A percentile compares a stretch with the other conserved stretches of the same genome.
Conservation (phyloP, 805 yeast genomes). For the Trichomonascus vanleenenianus region DNA sequence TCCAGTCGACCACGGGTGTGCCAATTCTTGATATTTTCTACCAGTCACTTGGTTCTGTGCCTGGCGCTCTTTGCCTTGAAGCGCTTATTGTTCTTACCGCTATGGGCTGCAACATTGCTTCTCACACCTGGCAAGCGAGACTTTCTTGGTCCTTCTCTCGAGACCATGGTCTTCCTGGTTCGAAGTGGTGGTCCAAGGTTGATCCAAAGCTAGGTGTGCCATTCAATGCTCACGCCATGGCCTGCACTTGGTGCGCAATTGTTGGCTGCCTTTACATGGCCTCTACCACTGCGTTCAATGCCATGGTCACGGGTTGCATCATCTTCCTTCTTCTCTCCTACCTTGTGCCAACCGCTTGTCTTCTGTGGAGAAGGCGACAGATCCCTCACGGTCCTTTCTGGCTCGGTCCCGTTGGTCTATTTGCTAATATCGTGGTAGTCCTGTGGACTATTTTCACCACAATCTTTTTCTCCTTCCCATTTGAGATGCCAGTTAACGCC, state of each 20-base stretch:
- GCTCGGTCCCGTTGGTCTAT: conserved; percentile 14
- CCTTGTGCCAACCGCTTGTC: conserved; percentile 44
- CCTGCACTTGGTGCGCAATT: conserved; percentile 44
- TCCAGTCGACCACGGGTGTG: conserved; percentile 45
- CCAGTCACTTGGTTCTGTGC: conserved; percentile 46
- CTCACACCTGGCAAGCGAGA: conserved; percentile 64
- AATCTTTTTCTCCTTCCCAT: conserved; percentile 24
- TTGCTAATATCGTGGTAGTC: conserved; percentile 17
- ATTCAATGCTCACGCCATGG: conserved; percentile 49
- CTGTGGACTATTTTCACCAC: conserved; percentile 20
- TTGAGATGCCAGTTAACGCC: conserved; percentile 23
- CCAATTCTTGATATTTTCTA: conserved; percentile 58
- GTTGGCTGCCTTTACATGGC: conserved; percentile 59
- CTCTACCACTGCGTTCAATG: conserved; percentile 58
- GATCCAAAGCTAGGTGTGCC: conserved; percentile 46
- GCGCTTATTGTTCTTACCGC: conserved; percentile 45
- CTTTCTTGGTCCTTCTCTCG: conserved; percentile 62
- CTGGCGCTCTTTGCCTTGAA: conserved; percentile 45
- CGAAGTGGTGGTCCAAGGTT: conserved; percentile 43
- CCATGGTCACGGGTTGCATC: conserved; percentile 55
- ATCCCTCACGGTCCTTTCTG: conserved; percentile 26
- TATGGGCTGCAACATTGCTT: conserved; percentile 49
- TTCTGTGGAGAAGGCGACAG: conserved; percentile 42
- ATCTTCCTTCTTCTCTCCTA: conserved; percentile 52
- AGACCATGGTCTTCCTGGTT: conserved; percentile 54